phyloP scores from a whole-genome alignment of 2,329 filamentous ascomycete genomes.

The Exophiala sp. region DNA sequence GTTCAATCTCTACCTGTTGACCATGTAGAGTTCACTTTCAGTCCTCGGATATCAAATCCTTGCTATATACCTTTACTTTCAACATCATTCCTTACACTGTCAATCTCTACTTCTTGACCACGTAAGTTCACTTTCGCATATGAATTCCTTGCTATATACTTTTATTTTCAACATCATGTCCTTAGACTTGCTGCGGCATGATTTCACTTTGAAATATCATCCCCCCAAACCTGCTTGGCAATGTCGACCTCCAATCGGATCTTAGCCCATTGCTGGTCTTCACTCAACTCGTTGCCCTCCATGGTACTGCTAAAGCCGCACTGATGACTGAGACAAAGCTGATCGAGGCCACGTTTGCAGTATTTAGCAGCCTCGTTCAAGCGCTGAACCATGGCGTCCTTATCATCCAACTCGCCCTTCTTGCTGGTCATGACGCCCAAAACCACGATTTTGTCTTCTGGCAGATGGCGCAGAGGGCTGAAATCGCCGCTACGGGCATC shows the following conservation, averaged over 20 bases:
- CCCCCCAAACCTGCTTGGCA: constrained; percentile 50
- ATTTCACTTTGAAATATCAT: no score
- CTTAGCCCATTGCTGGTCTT: constrained; percentile 56
- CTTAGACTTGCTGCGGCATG: no score
- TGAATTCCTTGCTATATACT: not conserved
- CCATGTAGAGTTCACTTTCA: no score
- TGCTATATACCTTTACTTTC: no score
- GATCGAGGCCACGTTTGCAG: constrained; percentile 49
- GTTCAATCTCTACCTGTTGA: no score
- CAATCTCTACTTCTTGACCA: no score
- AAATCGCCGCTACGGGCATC: constrained; percentile 53
- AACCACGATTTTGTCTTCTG: constrained; percentile 51
- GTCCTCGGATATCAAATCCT: no score
- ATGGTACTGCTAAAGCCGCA: constrained; percentile 54
- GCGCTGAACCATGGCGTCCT: constrained; percentile 38
- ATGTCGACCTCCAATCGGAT: constrained; percentile 51
- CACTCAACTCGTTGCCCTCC: constrained; percentile 50
- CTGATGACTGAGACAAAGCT: constrained; percentile 53
- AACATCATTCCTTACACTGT: no score
- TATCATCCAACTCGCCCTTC: constrained; percentile 53
- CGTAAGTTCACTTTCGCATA: no score
- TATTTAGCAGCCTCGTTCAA: constrained; percentile 44
- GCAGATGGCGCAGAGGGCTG: constrained; percentile 49
- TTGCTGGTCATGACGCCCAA: constrained; percentile 53
- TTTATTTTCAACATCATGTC: no score